Evolutionary conservation across 2,329 filamentous ascomycete species (phyloP), one percentile per base, ranked within the genome.

Genomic region (Zymoseptoria passerinii): DNA sequence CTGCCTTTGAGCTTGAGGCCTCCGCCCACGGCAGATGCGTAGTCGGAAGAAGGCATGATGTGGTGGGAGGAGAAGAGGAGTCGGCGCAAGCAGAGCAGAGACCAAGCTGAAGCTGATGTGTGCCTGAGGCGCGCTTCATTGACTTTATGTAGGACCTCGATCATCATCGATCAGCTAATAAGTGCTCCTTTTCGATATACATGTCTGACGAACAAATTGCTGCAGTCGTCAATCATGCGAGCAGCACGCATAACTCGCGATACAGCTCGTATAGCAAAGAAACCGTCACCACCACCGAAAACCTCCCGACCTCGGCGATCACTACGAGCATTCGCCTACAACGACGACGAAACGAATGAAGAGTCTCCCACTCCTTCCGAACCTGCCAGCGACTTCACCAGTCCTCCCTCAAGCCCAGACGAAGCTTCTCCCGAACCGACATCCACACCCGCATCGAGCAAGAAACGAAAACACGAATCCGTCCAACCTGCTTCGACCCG

Each of bases 1-100:
- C 78, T 82, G 68, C 91, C 90, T 77, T 96, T 96, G 60, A 96
- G 82, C 71, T 90, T 92, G 35, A 96, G 82, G 61, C 87, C 87
- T 67, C 90, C 90, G 68, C 86, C 84, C 58, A 84, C 81, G 61
- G 82, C 81, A 58, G 83, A 77, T 52, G 80, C 74, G 77, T 95
- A 95, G 66, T 95, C 89, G 72, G 89, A 86, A 57, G 83, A 81
- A 23, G 86, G 82, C 88, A 91, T 91, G 51, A 48, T 55, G 5
- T 44, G 35, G 16, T 44, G 35, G 16, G 13, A 16, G 35, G n/a
- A 44, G 10, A 44, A 6, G n/a, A 7, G 35, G 35, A 44, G 13
- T 44, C n/a, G 35, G 35, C 35, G 35, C 35, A 44, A 44, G 13
- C 13, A 44, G n/a, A 6, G n/a, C 16, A 6, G 8, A 35, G 13